Percentiles rank a stretch among this genome's conserved stretches.
Evolutionary conservation across 2,329 filamentous ascomycete species (phyloP).

Genomic region (Paraconiothyrium brasiliense): DNA sequence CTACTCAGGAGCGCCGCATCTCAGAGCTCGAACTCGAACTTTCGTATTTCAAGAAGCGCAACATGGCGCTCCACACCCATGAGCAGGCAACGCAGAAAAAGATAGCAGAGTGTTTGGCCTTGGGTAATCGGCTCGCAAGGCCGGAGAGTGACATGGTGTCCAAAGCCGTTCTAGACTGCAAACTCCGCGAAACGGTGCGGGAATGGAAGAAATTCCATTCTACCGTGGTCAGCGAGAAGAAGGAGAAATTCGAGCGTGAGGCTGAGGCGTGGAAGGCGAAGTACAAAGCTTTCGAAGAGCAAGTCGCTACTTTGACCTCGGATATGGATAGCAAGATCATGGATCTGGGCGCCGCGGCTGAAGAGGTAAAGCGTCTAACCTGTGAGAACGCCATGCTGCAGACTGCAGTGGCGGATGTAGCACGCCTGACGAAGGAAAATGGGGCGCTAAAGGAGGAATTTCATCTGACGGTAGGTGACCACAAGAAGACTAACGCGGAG

Average conservation of each 20-base stretch:
- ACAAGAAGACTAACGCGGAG: background rate
- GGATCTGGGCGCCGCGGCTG: background rate
- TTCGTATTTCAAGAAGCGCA: background rate
- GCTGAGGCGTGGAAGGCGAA: background rate
- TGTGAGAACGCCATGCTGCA: too few relatives aligned
- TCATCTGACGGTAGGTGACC: background rate
- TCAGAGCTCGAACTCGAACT: background rate
- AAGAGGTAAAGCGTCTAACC: background rate
- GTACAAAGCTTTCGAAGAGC: background rate
- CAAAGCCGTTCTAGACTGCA: background rate
- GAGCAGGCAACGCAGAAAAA: background rate
- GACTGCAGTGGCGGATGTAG: background rate
- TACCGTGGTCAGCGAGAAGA: background rate
- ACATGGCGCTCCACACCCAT: background rate
- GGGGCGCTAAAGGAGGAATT: background rate
- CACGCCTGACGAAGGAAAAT: background rate
- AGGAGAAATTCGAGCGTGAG: background rate
- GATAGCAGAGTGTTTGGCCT: background rate
- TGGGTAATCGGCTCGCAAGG: background rate
- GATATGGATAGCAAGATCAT: background rate
- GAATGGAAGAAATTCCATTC: background rate
- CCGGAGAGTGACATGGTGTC: background rate
- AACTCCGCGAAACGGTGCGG: background rate
- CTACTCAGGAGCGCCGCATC: background rate
- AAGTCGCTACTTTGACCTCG: background rate